Conservation (phyloP, 2,329 filamentous ascomycete genomes). For the Dothiorella sarmentorum region DNA sequence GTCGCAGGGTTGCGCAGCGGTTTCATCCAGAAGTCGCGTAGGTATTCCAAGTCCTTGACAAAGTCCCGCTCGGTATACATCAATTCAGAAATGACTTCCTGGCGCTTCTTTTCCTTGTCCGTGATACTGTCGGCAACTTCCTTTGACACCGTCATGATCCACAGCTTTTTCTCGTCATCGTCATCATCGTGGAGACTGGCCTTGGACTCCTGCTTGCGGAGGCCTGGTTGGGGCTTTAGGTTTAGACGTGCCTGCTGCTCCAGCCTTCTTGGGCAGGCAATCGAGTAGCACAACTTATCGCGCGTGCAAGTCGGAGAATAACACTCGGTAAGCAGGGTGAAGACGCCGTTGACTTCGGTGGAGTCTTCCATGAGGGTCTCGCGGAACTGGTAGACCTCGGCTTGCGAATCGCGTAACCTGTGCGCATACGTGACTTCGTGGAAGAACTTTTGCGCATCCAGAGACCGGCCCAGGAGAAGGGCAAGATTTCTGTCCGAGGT, state of each 20-base stretch:
- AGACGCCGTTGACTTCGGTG: conserved; percentile 88
- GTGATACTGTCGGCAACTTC: conserved; percentile 87
- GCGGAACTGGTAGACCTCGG: conserved; percentile 94
- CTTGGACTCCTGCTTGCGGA: conserved; percentile 69
- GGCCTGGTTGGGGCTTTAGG: conserved; percentile 83
- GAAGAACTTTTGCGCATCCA: conserved; percentile 98
- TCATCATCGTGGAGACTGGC: conserved; percentile 80
- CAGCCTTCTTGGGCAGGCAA: conserved; percentile 86
- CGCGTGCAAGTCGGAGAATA: conserved; percentile 96
- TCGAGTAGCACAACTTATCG: conserved; percentile 95
- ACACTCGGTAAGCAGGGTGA: conserved; percentile 92
- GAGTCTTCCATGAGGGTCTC: conserved; percentile 87
- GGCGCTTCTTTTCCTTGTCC: conserved; percentile 92
- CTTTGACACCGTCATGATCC: conserved; percentile 98
- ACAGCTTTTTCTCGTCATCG: conserved; percentile 91
- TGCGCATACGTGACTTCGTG: conserved; percentile 99
- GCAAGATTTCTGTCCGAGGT: conserved; percentile 95
- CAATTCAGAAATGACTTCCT: conserved; percentile 96
- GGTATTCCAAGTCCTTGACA: conserved; percentile 96
- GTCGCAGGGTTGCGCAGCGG: conserved; percentile 67
- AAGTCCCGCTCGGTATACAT: conserved; percentile 99
- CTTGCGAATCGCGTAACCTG: conserved; percentile 85
- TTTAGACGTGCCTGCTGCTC: conserved; percentile 95
- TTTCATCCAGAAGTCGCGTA: conserved; percentile 98
- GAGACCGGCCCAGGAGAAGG: conserved; percentile 79